Evolutionary conservation across 495 filamentous ascomycete species (phyloP).

Genomic region (Aspergillus conjunctus): DNA sequence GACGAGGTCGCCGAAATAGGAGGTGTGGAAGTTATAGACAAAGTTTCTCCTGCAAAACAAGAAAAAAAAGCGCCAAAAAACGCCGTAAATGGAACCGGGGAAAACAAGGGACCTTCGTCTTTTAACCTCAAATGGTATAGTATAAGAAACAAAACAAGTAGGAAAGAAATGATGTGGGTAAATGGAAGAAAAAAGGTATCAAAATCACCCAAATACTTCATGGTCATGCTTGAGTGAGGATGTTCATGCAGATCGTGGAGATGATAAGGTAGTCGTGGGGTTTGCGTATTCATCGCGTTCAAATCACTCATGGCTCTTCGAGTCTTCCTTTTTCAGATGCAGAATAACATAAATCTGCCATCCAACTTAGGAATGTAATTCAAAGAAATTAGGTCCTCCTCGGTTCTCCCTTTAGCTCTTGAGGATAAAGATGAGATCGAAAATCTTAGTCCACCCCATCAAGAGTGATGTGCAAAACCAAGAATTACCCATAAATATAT

Average conservation of each 20-base stretch:
- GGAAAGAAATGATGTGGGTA: conserved; percentile 19
- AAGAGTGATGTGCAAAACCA: background rate
- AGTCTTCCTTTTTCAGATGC: conserved; percentile 2
- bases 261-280: conserved; percentile 24
- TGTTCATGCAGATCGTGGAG: conserved; percentile 28
- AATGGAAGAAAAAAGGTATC: conserved; percentile 24
- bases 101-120: conserved; percentile 14
- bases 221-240: conserved; percentile 6
- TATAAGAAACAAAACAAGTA: conserved; percentile 19
- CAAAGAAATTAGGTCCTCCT: conserved; percentile 4
- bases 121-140: conserved; percentile 12
- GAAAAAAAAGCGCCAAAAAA: conserved; percentile 13
- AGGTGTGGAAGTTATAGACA: conserved; percentile 19
- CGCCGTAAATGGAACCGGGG: conserved; percentile 16
- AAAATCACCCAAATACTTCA: conserved; percentile 17
- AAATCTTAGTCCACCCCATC: background rate
- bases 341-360: background rate
- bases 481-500: background rate
- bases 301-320: conserved; percentile 5
- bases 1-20: conserved; percentile 19
- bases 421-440: background rate
- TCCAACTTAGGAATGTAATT: background rate
- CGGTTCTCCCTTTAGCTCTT: background rate
- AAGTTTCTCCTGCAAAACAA: conserved; percentile 16
- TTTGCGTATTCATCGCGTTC: conserved; percentile 30